These are phyloP conservation scores for Fonsecaea multimorphosa DNA, from an alignment of 2,329 filamentous ascomycete species.

Conservation along the genomic window DNA sequence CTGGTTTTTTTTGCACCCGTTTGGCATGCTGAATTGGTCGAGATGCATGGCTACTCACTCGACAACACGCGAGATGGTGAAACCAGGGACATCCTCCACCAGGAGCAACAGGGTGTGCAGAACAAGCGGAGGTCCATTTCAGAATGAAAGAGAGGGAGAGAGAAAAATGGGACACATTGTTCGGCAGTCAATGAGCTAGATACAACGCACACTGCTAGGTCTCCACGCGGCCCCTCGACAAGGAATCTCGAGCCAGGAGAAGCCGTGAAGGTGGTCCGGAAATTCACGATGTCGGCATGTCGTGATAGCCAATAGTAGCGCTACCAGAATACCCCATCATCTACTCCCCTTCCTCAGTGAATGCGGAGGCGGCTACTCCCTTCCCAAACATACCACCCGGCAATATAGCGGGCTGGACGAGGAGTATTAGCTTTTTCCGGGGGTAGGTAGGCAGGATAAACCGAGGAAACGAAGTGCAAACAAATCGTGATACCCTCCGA, in stretches of 20 bases:
- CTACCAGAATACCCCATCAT: constrained; percentile 4
- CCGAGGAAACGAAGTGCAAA: neutral
- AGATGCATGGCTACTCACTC: constrained; percentile 22
- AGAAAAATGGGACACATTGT: neutral
- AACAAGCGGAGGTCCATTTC: constrained; percentile 10
- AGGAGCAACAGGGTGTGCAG: constrained; percentile 8
- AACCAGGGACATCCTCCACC: constrained; percentile 1
- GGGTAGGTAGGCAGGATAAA: constrained; percentile 10
- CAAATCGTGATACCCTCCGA: neutral
- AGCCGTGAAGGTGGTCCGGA: constrained; percentile 2
- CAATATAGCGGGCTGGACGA: constrained; percentile 1
- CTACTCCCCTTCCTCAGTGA: constrained; percentile 16
- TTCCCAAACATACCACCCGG: constrained; percentile 16
- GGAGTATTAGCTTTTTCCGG: neutral
- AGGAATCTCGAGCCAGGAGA: neutral
- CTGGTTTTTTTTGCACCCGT: constrained; percentile 19
- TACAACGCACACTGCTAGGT: constrained; percentile 4
- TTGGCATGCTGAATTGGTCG: constrained; percentile 13
- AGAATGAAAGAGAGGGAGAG: neutral
- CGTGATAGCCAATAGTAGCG: constrained; percentile 8
- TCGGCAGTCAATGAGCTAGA: constrained; percentile 6
- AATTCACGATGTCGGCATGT: constrained; percentile 18
- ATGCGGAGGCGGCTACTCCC: constrained; percentile 32
- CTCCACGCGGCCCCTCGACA: constrained; percentile 7
- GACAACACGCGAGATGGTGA: constrained; percentile 8